A percentile compares a stretch with the other conserved stretches of the same genome.
phyloP scores from a whole-genome alignment of 805 yeast genomes.

The Yarrowia sp. region DNA sequence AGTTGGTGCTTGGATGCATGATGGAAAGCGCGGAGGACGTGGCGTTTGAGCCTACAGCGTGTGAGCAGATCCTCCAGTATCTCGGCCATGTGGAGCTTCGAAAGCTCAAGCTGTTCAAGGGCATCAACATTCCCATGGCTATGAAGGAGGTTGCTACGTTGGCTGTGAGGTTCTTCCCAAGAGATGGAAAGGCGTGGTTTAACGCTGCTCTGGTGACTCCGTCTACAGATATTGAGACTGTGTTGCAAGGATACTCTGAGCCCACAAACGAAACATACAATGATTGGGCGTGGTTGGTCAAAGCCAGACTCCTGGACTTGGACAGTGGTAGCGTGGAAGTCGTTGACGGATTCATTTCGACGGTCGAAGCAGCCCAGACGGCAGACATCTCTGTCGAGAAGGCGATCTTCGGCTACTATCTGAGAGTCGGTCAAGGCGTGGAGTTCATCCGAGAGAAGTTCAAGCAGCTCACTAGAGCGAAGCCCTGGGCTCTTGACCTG shows the following conservation, averaged over 20 bases:
- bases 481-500: not conserved
- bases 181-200: constrained; percentile 17
- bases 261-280: not conserved
- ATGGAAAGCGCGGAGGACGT: constrained; percentile 10
- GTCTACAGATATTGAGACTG: not conserved
- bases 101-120: constrained; percentile 14
- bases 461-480: not conserved
- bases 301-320: not conserved
- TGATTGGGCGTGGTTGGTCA: constrained; percentile 4
- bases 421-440: not conserved
- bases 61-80: constrained; percentile 2
- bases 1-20: constrained; percentile 5
- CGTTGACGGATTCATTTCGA: not conserved
- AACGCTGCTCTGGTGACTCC: not conserved
- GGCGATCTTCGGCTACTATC: constrained; percentile 7
- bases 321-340: not conserved
- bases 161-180: not conserved
- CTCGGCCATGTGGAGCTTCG: constrained; percentile 13
- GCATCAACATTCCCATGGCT: not conserved
- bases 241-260: not conserved
- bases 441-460: constrained; percentile 4
- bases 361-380: not conserved
- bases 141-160: constrained; percentile 12
- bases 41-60: not conserved
- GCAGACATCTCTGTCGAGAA: not conserved